Conservation (phyloP, 2,329 filamentous ascomycete genomes). For the Lecanicillium sp. region DNA sequence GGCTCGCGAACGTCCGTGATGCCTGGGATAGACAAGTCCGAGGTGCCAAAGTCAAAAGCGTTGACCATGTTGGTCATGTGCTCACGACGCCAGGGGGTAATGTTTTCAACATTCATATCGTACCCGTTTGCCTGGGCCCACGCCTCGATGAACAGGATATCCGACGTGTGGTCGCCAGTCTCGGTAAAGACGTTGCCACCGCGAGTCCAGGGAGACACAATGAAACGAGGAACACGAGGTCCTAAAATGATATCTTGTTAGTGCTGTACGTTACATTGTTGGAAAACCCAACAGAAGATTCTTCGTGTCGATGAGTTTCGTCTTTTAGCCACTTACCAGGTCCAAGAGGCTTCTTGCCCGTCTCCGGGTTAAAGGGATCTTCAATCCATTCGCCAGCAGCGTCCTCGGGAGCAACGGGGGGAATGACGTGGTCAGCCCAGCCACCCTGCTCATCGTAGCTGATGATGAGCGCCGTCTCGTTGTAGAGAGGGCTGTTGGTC, state of each 20-base stretch:
- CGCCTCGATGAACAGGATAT: constrained; percentile 43
- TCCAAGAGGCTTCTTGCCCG: constrained; percentile 18
- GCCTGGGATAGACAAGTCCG: constrained; percentile 34
- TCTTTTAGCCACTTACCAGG: constrained; percentile 15
- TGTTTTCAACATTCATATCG: constrained; percentile 16
- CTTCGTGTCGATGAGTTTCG: neutral
- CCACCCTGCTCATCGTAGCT: constrained; percentile 48
- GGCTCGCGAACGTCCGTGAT: constrained; percentile 29
- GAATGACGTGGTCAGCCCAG: constrained; percentile 43
- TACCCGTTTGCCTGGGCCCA: constrained; percentile 27
- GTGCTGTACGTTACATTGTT: no score
- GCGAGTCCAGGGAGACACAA: constrained; percentile 45
- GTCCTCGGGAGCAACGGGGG: constrained; percentile 35
- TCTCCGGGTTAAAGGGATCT: constrained; percentile 27
- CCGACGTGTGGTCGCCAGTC: constrained; percentile 43
- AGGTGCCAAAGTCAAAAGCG: constrained; percentile 32
- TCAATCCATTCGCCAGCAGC: constrained; percentile 43
- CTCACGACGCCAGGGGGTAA: constrained; percentile 18
- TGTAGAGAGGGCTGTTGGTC: constrained; percentile 37
- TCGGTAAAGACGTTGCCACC: constrained; percentile 45
- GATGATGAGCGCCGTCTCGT: constrained; percentile 39
- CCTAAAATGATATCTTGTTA: constrained; percentile 12
- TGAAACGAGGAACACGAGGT: constrained; percentile 41
- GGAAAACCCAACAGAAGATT: no score
- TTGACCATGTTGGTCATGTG: constrained; percentile 21